Evolutionary conservation across 441 rosid genomes (phyloP).

Genomic region (Lepidium campestre): DNA sequence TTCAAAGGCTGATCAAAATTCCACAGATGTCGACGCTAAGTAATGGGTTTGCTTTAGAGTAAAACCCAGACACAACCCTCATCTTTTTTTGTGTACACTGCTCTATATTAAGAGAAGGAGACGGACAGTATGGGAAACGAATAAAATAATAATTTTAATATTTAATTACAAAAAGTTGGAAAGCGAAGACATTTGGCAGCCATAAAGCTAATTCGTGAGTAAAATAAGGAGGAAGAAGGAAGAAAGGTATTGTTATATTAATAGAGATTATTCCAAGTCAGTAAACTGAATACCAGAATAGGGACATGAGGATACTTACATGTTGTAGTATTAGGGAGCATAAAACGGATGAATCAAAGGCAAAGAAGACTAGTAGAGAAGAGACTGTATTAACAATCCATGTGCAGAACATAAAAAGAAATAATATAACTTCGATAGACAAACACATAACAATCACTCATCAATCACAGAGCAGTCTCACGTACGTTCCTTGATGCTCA

Average conservation of each 20-base stretch:
- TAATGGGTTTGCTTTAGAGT: not conserved
- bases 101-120: not conserved
- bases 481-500: conserved; percentile 63
- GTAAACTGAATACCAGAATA: not conserved
- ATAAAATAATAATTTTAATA: too few species aligned
- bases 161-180: too few species aligned
- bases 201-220: too few species aligned
- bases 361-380: not conserved
- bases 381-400: not conserved
- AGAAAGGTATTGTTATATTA: too few species aligned
- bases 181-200: too few species aligned
- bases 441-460: not conserved
- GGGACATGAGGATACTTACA: not conserved
- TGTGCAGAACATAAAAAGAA: not conserved
- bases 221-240: too few species aligned
- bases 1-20: not conserved
- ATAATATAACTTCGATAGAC: not conserved
- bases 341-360: not conserved
- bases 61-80: not conserved
- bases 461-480: not conserved
- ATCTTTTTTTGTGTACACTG: not conserved
- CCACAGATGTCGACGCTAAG: not conserved
- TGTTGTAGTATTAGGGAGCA: not conserved
- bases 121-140: not conserved
- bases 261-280: not conserved